Evolutionary conservation across 1,284 basidiomycete species (phyloP), one percentile per base, ranked within the genome.

Genomic region (Austroboletus novae-zelandiae): DNA sequence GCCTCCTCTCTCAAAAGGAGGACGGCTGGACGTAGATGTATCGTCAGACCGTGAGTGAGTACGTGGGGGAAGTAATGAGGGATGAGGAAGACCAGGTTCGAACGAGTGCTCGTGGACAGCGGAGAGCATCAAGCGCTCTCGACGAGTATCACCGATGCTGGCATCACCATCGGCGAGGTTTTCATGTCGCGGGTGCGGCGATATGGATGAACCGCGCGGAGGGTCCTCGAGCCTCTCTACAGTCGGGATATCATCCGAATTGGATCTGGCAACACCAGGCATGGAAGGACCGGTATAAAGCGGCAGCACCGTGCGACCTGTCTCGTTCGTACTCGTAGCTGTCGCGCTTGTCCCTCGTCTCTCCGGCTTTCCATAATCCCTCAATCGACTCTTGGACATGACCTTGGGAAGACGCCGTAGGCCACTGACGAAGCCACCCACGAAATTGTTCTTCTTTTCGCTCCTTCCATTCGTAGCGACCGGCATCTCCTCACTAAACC

Each of bases 381-480:
- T 61, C 40, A 66, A 31, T 40, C 64, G 62, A 6, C 50, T 46
- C 56, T 58, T 66, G 34, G 64, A 66, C 55, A 66, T 66, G 47
- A 70, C 64, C 36, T 67, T 66, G 11, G 67, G 64, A 40, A 66
- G 50, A 17, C 64, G 54, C 36, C 68, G 60, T 31, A 66, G 48
- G 23, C 66, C 63, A 42, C 27, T 67, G 40, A 66, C 65, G 46
- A 68, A 58, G 13, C 63, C 64, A 5, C 61, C 67, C 3, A 68
- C 57, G 18, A 68, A 59, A 23, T 62, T 63, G 13, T 36, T 66
- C 49, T 45, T 69, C 57, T 57, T 69, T 35, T 69, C 64, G 42
- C 55, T 61, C 54, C 56, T 66, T 56, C 55, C 66, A 51, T 56
- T 58, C 32, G 45, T 25, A 40, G 55, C 55, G 17, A 46, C 42